Evolutionary conservation across 768 basidiomycete genomes (phyloP), one percentile per base, ranked within the genome.

Genomic region (Termitomyces sp.): DNA sequence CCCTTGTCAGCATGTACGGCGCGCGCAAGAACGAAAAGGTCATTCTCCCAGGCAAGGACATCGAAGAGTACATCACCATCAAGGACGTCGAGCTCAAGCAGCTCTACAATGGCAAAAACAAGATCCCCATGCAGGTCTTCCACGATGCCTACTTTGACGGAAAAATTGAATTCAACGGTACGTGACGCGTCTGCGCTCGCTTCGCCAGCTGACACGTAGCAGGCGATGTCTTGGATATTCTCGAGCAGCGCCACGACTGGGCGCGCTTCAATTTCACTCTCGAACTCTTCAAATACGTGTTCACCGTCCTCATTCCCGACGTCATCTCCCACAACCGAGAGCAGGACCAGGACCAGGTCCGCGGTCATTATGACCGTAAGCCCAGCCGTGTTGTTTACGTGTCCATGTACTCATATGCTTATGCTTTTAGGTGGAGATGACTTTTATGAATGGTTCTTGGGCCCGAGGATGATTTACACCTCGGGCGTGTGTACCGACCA

Each of bases 171-270:
- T 91, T 99, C 74, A 99, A 98, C 55, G 95, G 96, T 91, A 48
- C 12, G 57, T 52, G 20, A 3, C 58, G 24, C 58, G 35, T 64
- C 18, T 55, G 57, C 24, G 53, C 48, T 22, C 15, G 62, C 15
- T 50, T 49, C 20, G 42, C 4, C 33, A 32, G 9, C 28, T 28
- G 28, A 60, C 55, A 58, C 55, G 55, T 61, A 15, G 57, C 66
- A 96, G 95, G 92, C 61, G 97, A 99, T 71, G 88, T 98, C 45
- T 80, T 99, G 64, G 95, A 98, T 39, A 85, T 92, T 54, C 79
- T 98, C 80, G 97, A 98, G 72, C 89, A 91, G 66, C 87, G 97
- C 57, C 94, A 97, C 67, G 96, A 98, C 78, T 99, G 94, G 92
- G 87, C 93, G 15, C 88, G 88, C 67, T 93, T 98, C 84, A 83